Evolutionary conservation across 2,329 filamentous ascomycete genomes (phyloP), one percentile per base, ranked within the genome.

Genomic region (Phialophora chinensis): DNA sequence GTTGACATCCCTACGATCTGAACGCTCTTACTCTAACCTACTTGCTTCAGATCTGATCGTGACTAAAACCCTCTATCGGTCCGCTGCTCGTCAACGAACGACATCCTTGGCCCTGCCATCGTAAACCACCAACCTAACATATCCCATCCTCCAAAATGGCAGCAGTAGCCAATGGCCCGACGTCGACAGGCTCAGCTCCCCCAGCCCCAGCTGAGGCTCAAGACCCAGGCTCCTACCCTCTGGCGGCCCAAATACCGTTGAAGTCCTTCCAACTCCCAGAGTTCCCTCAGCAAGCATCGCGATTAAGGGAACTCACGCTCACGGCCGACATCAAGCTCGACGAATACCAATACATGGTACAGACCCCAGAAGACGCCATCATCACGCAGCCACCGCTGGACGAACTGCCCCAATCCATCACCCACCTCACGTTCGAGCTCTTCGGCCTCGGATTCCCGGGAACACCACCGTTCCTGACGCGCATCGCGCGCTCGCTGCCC

Each of bases 281-380:
- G 57, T 83, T 84, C 69, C 81, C 82, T 1, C 73, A 76, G 0
- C 74, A 79, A 72, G 81, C 82, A 5, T 74, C 73, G n/a, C 73
- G 72, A n/a, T 76, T 83, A 56, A 77, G 77, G 63, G 77, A 80
- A 31, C 73, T 84, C 17, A 84, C 81, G 27, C 73, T 84, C n/a
- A 83, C 82, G 53, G 78, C 77, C 52, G 82, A 83, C 72, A 82
- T 84, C 74, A 80, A 80, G 67, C 77, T 81, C 62, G 78, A 80
- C 68, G 79, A 81, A 47, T 84, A 84, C 74, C 76, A 79, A 61
- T 59, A 66, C 17, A 70, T 79, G 7, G 76, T 84, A 44, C 60
- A 71, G 12, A 56, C 50, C 4, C 62, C 44, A 10, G 3, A 23
- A 6, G 62, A 64, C 35, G 61, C 65, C 35, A 78, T 75, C 72